phyloP scores from a whole-genome alignment of 176 grass and related monocot genomes.

The Poa pratensis region DNA sequence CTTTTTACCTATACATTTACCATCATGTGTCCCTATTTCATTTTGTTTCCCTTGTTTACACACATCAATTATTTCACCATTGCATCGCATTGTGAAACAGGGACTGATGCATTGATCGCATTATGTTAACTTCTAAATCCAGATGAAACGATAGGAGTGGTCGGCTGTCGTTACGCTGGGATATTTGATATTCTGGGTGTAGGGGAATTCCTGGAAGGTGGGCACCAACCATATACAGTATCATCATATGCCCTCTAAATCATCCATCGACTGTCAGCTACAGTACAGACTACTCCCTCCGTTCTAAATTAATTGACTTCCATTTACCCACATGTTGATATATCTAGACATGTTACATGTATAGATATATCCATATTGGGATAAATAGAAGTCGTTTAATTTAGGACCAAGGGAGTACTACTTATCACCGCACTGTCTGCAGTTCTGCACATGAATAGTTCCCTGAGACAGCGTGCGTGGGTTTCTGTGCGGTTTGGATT shows the following conservation, averaged over 20 bases:
- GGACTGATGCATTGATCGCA: background rate
- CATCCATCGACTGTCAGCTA: constrained; percentile 17
- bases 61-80: background rate
- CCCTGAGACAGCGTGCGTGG: constrained; percentile 43
- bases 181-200: constrained; percentile 29
- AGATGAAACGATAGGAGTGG: constrained; percentile 19
- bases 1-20: background rate
- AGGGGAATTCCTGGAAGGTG: constrained; percentile 45
- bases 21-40: background rate
- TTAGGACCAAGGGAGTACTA: no score
- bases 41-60: no score
- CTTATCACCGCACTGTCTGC: constrained; percentile 15
- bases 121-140: constrained; percentile 27
- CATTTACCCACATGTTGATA: no score
- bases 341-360: no score
- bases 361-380: no score
- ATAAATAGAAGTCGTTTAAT: no score
- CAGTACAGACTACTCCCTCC: constrained; percentile 2
- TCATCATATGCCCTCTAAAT: constrained; percentile 38
- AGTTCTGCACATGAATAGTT: constrained; percentile 29
- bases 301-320: no score
- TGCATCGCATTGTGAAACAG: background rate
- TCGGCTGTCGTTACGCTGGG: constrained; percentile 38
- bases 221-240: constrained; percentile 33
- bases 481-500: constrained; percentile 56